These are phyloP conservation scores for Phycomyces blakesleeanus DNA, from an alignment of 192 early-diverging fungal species.

Conservation along the genomic window DNA sequence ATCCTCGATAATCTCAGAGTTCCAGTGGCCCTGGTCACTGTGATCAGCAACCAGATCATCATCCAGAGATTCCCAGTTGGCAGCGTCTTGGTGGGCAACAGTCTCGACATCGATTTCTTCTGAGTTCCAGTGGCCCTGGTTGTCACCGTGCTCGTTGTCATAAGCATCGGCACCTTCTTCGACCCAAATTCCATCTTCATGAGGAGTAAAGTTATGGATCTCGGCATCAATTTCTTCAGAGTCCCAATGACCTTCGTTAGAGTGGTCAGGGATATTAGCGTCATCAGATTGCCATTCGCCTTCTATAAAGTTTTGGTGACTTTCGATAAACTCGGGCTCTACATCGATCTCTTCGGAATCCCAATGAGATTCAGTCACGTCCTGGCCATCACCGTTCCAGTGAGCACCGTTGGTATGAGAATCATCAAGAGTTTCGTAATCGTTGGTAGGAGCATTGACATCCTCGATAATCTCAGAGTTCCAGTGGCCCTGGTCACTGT, in stretches of 20 bases:
- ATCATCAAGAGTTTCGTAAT: too few species aligned
- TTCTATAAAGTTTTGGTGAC: too few species aligned
- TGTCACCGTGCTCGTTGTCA: too few species aligned
- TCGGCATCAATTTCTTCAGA: too few species aligned
- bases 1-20: neutral
- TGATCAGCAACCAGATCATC: neutral
- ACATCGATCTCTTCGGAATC: neutral
- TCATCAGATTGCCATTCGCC: too few species aligned
- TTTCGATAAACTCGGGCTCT: neutral
- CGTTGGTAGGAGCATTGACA: neutral
- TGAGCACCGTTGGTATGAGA: neutral
- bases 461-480: neutral
- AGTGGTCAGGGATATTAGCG: too few species aligned
- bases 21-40: neutral
- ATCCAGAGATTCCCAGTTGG: neutral
- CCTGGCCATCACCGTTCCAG: neutral
- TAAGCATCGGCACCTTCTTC: too few species aligned
- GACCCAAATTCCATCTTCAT: too few species aligned
- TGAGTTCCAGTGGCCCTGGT: neutral
- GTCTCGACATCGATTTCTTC: neutral
- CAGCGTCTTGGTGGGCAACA: neutral
- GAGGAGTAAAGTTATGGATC: too few species aligned
- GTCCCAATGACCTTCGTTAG: too few species aligned
- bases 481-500: neutral
- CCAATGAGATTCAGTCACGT: neutral